Conservation (phyloP, 2,329 filamentous ascomycete genomes). For the Colletotrichum sojae region DNA sequence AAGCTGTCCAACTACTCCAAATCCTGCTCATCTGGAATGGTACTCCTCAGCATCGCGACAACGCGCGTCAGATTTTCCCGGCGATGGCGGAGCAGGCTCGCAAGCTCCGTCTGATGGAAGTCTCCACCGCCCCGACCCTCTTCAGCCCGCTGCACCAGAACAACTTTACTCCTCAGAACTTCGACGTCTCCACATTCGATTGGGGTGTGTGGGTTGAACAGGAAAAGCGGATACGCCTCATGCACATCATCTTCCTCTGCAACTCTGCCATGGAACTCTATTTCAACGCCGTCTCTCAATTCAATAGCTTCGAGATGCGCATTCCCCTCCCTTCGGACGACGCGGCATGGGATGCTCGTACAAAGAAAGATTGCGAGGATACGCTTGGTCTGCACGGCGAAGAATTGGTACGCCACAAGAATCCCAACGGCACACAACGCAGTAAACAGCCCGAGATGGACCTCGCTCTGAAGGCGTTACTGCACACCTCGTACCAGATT, state of each 20-base stretch:
- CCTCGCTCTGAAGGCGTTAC: conserved; percentile 72
- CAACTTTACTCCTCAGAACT: conserved; percentile 60
- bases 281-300: conserved; percentile 76
- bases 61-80: conserved; percentile 72
- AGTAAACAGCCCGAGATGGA: conserved; percentile 76
- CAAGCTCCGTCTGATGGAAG: conserved; percentile 68
- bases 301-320: conserved; percentile 75
- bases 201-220: conserved; percentile 80
- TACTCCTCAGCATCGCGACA: conserved; percentile 74
- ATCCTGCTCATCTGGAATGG: conserved; percentile 79
- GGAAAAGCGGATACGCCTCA: conserved; percentile 75
- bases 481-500: conserved; percentile 71
- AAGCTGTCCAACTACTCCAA: conserved; percentile 75
- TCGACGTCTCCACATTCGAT: conserved; percentile 69
- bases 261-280: conserved; percentile 78
- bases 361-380: conserved; percentile 71
- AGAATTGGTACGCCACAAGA: conserved; percentile 67
- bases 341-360: conserved; percentile 79
- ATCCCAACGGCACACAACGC: conserved; percentile 73
- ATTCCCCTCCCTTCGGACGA: conserved; percentile 81
- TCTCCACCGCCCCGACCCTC: conserved; percentile 63
- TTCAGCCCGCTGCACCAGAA: conserved; percentile 75
- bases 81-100: conserved; percentile 70
- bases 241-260: conserved; percentile 75
- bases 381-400: conserved; percentile 75